Conservation (phyloP, 2,329 filamentous ascomycete genomes). For the Ascosphaera pollenicola region DNA sequence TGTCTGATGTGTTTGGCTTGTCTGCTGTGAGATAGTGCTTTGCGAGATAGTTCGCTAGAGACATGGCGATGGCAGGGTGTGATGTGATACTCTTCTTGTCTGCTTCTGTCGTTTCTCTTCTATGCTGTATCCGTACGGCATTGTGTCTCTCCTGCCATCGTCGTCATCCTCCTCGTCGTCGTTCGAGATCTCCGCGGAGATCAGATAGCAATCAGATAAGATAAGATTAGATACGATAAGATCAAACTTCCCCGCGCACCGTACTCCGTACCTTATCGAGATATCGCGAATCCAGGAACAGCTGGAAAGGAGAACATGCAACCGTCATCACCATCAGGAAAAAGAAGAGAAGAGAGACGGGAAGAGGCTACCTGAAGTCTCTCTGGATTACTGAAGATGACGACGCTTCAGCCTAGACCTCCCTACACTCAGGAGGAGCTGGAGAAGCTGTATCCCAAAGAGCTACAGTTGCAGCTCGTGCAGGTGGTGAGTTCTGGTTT, state of each 20-base stretch:
- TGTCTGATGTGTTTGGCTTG: constrained; percentile 15
- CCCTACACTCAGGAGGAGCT: constrained; percentile 70
- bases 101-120: no score
- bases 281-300: no score
- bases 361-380: neutral
- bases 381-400: constrained; percentile 34
- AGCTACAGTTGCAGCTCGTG: constrained; percentile 66
- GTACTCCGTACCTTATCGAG: no score
- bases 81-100: no score
- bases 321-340: neutral
- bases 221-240: neutral
- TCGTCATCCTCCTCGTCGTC: no score
- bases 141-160: no score
- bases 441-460: constrained; percentile 53
- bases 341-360: neutral
- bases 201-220: neutral
- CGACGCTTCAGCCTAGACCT: constrained; percentile 48
- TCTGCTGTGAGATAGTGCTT: constrained; percentile 70
- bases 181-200: neutral
- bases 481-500: constrained; percentile 40
- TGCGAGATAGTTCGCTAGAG: constrained; percentile 66
- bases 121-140: no score
- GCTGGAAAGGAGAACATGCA: no score
- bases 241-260: neutral
- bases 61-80: constrained; percentile 8